Percentiles rank a stretch among this genome's conserved stretches.
phyloP scores from a whole-genome alignment of 768 basidiomycete genomes.

The Psilocybe tampanensis region DNA sequence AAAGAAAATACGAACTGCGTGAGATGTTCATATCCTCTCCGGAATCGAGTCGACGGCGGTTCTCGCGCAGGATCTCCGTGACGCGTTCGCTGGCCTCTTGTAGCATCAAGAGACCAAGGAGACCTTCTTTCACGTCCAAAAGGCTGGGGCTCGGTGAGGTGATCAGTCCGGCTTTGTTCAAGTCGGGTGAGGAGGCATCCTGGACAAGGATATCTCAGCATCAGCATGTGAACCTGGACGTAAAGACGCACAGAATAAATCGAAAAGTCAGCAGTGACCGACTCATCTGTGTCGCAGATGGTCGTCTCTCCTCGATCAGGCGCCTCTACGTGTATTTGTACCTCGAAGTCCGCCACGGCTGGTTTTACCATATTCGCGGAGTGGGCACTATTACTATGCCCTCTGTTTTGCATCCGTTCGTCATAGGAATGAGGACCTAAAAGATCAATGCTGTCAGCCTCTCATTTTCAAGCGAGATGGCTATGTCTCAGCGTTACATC shows the following conservation, averaged over 20 bases:
- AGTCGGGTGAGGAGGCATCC: slow-evolving; percentile 13
- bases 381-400: background rate
- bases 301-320: slow-evolving; percentile 8
- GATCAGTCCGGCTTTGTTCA: slow-evolving; percentile 15
- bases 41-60: slow-evolving; percentile 20
- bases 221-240: background rate
- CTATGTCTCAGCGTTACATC: no score
- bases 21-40: slow-evolving; percentile 20
- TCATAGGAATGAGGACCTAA: background rate
- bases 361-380: background rate
- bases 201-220: background rate
- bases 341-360: background rate
- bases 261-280: slow-evolving; percentile 3
- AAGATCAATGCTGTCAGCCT: background rate
- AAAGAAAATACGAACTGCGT: slow-evolving; percentile 16
- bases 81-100: slow-evolving; percentile 23
- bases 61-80: slow-evolving; percentile 24
- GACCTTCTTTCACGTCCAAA: background rate
- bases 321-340: background rate
- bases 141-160: slow-evolving; percentile 8
- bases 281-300: background rate
- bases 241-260: slow-evolving; percentile 1
- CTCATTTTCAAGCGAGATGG: no score
- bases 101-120: slow-evolving; percentile 11
- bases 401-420: background rate